Evolutionary conservation across 2,329 filamentous ascomycete species (phyloP).

Genomic region (Coniochaeta ligniaria): DNA sequence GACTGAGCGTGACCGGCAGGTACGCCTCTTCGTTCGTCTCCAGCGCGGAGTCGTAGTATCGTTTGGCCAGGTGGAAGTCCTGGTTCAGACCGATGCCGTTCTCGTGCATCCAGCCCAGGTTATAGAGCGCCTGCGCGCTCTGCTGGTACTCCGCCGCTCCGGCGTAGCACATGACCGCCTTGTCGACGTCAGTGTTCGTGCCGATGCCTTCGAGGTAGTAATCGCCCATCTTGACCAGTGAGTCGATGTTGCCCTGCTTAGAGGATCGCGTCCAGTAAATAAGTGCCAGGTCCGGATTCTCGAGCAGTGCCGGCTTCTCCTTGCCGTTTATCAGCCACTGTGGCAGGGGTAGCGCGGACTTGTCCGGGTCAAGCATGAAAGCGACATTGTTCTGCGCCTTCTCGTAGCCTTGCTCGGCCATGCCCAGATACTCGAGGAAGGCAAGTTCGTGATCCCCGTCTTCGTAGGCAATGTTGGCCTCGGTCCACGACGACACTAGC

Average conservation of each 20-base stretch:
- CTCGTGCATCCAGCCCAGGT: conserved; percentile 99
- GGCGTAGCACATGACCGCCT: conserved; percentile 88
- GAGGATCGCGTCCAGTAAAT: conserved; percentile 95
- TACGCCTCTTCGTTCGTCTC: conserved; percentile 92
- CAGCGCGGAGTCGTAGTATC: conserved; percentile 88
- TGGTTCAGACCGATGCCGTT: conserved; percentile 89
- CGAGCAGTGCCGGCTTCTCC: conserved; percentile 30
- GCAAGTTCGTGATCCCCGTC: conserved; percentile 73
- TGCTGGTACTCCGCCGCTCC: conserved; percentile 86
- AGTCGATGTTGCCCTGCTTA: conserved; percentile 87
- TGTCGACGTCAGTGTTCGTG: conserved; percentile 63
- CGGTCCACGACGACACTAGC: conserved; percentile 69
- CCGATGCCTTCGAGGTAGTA: conserved; percentile 87
- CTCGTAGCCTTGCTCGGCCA: conserved; percentile 89
- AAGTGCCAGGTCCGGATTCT: conserved; percentile 59
- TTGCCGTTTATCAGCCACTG: conserved; percentile 40
- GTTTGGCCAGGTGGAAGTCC: conserved; percentile 94
- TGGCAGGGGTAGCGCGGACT: conserved; percentile 52
- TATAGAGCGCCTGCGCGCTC: conserved; percentile 93
- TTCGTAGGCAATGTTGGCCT: conserved; percentile 78
- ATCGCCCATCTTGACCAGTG: conserved; percentile 95
- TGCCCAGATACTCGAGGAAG: conserved; percentile 75
- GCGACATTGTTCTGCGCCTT: conserved; percentile 85
- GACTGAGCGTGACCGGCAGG: conserved; percentile 79
- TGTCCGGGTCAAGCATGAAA: conserved; percentile 71